These are phyloP conservation scores for Ceratocystis eucalypticola DNA, from an alignment of 2,329 filamentous ascomycete species.

Conservation along the genomic window DNA sequence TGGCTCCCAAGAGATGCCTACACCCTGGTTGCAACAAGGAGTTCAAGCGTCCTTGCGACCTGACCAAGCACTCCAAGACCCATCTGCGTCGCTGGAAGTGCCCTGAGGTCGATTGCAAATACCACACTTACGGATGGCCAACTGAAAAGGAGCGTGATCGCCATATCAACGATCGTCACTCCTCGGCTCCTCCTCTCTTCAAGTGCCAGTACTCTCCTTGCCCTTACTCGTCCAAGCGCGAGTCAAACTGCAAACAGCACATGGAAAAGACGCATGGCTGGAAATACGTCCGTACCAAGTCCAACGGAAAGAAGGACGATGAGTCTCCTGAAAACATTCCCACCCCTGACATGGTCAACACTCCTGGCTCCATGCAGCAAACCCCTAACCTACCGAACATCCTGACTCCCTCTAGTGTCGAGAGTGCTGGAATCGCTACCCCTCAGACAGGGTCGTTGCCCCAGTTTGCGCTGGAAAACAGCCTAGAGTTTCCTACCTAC, in stretches of 20 bases:
- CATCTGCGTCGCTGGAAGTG: slow-evolving; percentile 97
- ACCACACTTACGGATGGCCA: slow-evolving; percentile 79
- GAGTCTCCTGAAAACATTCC: neutral
- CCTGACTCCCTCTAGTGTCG: slow-evolving; percentile 47
- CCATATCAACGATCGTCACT: slow-evolving; percentile 94
- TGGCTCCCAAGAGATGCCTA: slow-evolving; percentile 64
- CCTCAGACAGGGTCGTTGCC: slow-evolving; percentile 38
- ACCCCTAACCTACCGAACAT: slow-evolving; percentile 49
- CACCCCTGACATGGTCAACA: slow-evolving; percentile 25
- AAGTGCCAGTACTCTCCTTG: slow-evolving; percentile 74
- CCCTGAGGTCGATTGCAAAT: slow-evolving; percentile 68
- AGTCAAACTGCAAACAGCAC: slow-evolving; percentile 96
- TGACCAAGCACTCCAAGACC: slow-evolving; percentile 97
- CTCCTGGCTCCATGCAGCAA: slow-evolving; percentile 36
- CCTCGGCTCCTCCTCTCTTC: slow-evolving; percentile 61
- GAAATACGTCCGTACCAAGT: slow-evolving; percentile 85
- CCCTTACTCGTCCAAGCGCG: slow-evolving; percentile 86
- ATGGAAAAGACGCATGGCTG: slow-evolving; percentile 95
- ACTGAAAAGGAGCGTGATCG: slow-evolving; percentile 96
- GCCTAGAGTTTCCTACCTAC: slow-evolving; percentile 38
- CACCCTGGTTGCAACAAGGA: slow-evolving; percentile 70
- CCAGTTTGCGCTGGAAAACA: slow-evolving; percentile 25
- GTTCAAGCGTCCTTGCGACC: slow-evolving; percentile 92
- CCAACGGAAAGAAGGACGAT: slow-evolving; percentile 55
- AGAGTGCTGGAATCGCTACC: slow-evolving; percentile 34